These are phyloP conservation scores for Candida chilensis DNA, from an alignment of 805 yeast genomes.

Conservation along the genomic window DNA sequence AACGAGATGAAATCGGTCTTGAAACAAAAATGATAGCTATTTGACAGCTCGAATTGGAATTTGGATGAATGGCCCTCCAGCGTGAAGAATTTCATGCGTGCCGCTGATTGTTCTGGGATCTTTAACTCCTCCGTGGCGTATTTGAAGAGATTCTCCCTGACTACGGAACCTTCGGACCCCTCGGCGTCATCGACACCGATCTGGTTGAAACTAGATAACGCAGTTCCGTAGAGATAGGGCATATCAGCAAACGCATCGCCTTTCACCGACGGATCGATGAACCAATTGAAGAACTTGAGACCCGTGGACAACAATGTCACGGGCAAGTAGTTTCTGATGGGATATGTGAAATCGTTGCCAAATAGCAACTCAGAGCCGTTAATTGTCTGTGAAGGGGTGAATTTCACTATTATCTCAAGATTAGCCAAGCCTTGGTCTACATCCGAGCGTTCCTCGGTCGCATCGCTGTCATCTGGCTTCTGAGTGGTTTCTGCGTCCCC, in stretches of 20 bases:
- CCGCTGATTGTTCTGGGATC: constrained; percentile 21
- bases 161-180: constrained; percentile 4
- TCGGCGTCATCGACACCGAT: constrained; percentile 19
- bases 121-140: constrained; percentile 10
- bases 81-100: constrained; percentile 37
- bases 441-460: constrained; percentile 23
- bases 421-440: too few relatives aligned
- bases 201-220: constrained; percentile 45
- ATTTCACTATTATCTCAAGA: constrained; percentile 11
- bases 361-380: constrained; percentile 46
- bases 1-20: constrained; percentile 44
- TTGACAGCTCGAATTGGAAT: constrained; percentile 27
- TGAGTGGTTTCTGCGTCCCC: constrained; percentile 15
- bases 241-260: constrained; percentile 53
- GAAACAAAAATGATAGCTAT: constrained; percentile 39
- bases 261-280: constrained; percentile 55
- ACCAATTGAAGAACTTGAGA: constrained; percentile 42
- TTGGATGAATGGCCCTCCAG: constrained; percentile 21
- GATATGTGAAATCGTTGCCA: constrained; percentile 61
- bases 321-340: constrained; percentile 51
- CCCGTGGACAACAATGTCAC: constrained; percentile 36
- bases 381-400: constrained; percentile 32
- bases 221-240: constrained; percentile 58
- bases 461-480: constrained; percentile 11
- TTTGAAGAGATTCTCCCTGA: constrained; percentile 9